phyloP scores from a whole-genome alignment of 805 yeast genomes.

The Yarrowia keelungensis region DNA sequence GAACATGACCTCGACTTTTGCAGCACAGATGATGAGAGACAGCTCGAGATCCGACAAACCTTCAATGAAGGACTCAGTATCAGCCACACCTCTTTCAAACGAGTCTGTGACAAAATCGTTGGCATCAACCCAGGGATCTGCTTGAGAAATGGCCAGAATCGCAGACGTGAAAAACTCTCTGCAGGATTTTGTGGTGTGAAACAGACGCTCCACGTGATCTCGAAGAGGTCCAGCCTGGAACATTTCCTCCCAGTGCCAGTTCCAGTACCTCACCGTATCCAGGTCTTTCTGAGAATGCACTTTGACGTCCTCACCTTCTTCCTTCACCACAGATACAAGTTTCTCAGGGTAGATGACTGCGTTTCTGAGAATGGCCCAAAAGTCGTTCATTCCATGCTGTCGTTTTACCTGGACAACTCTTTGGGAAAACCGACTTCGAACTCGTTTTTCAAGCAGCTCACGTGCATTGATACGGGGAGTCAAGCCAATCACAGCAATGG shows the following conservation, averaged over 20 bases:
- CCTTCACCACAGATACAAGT: conserved; percentile 40
- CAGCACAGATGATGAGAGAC: conserved; percentile 73
- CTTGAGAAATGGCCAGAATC: conserved; percentile 45
- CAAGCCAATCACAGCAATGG: conserved; percentile 82
- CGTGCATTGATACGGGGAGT: conserved; percentile 77
- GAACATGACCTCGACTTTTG: conserved; percentile 68
- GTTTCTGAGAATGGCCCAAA: conserved; percentile 57
- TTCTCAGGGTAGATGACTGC: conserved; percentile 48
- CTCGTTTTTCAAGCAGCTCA: conserved; percentile 89
- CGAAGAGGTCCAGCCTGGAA: conserved; percentile 48
- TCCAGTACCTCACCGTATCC: conserved; percentile 43
- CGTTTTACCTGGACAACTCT: conserved; percentile 68
- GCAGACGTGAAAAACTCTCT: conserved; percentile 51
- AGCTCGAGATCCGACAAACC: conserved; percentile 74
- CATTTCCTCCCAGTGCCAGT: conserved; percentile 41
- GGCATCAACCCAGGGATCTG: conserved; percentile 45
- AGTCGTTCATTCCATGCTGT: conserved; percentile 57
- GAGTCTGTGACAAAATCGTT: conserved; percentile 38
- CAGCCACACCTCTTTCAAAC: conserved; percentile 44
- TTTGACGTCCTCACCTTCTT: background rate
- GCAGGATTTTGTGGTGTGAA: conserved; percentile 64
- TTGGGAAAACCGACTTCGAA: conserved; percentile 87
- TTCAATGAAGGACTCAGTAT: conserved; percentile 45
- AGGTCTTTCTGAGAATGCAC: conserved; percentile 35
- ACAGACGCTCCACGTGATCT: conserved; percentile 55